Base-by-base conservation (phyloP, 495 filamentous ascomycete species). In the Xylaria bambusicola region DNA sequence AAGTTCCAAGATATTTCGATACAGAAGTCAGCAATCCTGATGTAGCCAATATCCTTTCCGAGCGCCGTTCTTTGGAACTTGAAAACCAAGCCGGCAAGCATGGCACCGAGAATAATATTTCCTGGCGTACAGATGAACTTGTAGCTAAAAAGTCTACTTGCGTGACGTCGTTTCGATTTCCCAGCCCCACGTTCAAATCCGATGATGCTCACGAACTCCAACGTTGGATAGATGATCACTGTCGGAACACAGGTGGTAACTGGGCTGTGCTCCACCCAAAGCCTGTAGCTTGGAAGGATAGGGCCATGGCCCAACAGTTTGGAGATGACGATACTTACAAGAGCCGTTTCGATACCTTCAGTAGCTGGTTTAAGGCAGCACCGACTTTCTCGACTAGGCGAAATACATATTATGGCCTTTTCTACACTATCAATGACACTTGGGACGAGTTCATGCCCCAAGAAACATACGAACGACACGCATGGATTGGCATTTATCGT, bases 401-500 rank as follows among this genome's bases (percentile, higher is more conserved):
- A 2, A 76, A 77, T 40, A 76, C 73, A 2, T 78, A 72, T 57
- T 41, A 68, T 2, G 77, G 76, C 1, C 66, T 80, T 18, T 81
- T 81, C 62, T 79, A 78, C 51, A 80, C 75, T n/a, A 68, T 75
- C 40, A 59, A 69, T 1, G 68, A 66, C 9, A 71, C 66, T 0
- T 79, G 73, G 75, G 64, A 75, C 41, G 58, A 71, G 6, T 38
- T 60, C 3, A 50, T 40, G 40, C 53, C 61, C 44, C 42, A 46
- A 17, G 40, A 53, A 9, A 59, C 57, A 18, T 64, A 61, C 6
- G 52, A 56, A 1, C 65, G 71, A 5, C 68, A 78, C 41, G 73
- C 77, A 6, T 81, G 78, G 78, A 51, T 79, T 18, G 77, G 65
- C 5, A 54, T 77, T 2, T 67, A 71, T 26, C 69, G 78, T 18